Base-by-base conservation (phyloP, 495 filamentous ascomycete species). In the Articulospora tetracladia region DNA sequence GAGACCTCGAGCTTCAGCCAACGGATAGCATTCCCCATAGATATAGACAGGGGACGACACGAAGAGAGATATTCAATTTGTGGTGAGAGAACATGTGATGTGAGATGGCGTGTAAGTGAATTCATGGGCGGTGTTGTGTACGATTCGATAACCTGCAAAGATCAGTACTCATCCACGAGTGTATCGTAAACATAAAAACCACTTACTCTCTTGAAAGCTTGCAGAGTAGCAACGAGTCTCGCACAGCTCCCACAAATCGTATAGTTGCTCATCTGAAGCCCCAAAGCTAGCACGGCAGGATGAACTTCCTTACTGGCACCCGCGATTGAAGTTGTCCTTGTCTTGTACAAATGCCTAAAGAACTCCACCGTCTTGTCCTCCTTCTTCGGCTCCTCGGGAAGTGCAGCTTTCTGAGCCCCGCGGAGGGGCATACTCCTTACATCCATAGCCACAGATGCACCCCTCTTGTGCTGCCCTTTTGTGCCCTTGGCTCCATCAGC, bases 1-100 rank as follows among this genome's bases (percentile, higher is more conserved):
- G 88, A 84, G 72, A 98, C 92, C 68, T 87, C 82, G 27, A 94
- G 79, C 75, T 98, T 98, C 20, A 98, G 80, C 75, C 92, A 91
- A 36, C 95, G 84, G 70, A 98, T 97, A 20, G 92, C 91, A 73
- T 97, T 98, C 57, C 95, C 93, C 85, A 96, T 93, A 44, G 88
- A 89, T 70, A 94, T 91, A 53, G 89, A 93, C 73, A 98, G 88
- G 12, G 94, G 92, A 6, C 94, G 87, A 68, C 92, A 97, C 58
- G 92, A 91, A 46, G 88, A 89, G 27, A 98, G 85, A 68, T 93
- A 96, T 60, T 92, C 91, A 62, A 98, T 96, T 74, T 98, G 94
- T 58, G 92, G 90, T 58, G 91, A 94, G 58, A 98, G 81, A 64
- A 87, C 84, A 66, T 97, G 91, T n/a, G 89, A 87, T 25, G 91